Conservation (phyloP, 306 rosid species). For the Cucurbita moschata region DNA sequence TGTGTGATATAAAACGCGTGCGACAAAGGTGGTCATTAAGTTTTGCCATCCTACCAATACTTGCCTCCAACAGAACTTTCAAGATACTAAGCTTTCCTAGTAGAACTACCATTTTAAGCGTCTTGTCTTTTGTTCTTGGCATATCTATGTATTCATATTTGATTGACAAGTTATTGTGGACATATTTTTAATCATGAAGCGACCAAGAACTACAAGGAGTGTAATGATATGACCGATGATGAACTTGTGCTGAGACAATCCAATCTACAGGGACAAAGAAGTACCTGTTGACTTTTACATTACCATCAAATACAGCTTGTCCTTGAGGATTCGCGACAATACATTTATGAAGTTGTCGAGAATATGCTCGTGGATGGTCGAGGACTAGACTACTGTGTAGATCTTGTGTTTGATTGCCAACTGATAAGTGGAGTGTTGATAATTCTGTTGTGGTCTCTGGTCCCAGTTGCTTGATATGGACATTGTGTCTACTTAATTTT, state of each 20-base stretch:
- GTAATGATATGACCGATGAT: background rate
- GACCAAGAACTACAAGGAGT: background rate
- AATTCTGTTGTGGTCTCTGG: constrained; percentile 65
- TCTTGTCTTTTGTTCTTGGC: background rate
- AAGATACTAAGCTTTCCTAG: background rate
- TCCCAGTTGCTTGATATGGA: constrained; percentile 74
- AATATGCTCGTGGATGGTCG: constrained; percentile 84
- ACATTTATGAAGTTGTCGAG: constrained; percentile 90
- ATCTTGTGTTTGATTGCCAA: constrained; percentile 78
- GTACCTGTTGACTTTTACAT: constrained; percentile 80
- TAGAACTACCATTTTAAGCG: background rate
- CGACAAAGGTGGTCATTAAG: background rate
- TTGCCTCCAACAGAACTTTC: background rate
- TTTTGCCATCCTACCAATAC: background rate
- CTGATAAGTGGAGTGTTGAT: constrained; percentile 68
- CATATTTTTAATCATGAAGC: background rate
- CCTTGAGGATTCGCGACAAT: constrained; percentile 79
- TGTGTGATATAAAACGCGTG: background rate
- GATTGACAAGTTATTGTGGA: background rate
- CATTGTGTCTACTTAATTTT: constrained; percentile 76
- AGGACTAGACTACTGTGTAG: constrained; percentile 66
- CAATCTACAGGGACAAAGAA: background rate
- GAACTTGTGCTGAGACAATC: background rate
- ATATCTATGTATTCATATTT: background rate
- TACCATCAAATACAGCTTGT: constrained; percentile 90